Evolutionary conservation across 768 basidiomycete genomes (phyloP).

Genomic region (Phanerochaete carnosa): DNA sequence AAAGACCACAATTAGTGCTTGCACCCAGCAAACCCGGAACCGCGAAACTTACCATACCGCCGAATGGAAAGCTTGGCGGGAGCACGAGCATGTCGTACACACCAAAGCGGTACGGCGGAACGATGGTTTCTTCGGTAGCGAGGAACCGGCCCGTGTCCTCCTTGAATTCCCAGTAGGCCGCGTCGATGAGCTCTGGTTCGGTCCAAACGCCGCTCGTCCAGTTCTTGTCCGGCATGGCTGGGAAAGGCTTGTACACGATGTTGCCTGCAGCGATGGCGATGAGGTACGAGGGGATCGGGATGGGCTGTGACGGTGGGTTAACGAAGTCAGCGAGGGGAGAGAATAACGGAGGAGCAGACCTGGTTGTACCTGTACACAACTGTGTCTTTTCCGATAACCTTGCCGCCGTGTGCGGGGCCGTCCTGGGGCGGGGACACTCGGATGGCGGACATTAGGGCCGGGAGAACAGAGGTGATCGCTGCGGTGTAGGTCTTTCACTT

Average conservation of each 20-base stretch:
- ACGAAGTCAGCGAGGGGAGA: too few species aligned
- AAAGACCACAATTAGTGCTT: not conserved
- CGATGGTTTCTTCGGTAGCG: slow-evolving; percentile 68
- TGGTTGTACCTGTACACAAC: slow-evolving; percentile 79
- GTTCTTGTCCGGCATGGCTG: slow-evolving; percentile 51
- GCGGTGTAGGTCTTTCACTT: slow-evolving; percentile 75
- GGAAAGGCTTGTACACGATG: slow-evolving; percentile 67
- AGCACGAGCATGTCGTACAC: slow-evolving; percentile 88
- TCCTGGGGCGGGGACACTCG: slow-evolving; percentile 72
- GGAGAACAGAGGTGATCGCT: slow-evolving; percentile 67
- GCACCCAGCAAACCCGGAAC: not conserved
- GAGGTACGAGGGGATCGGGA: slow-evolving; percentile 91
- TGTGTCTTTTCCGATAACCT: slow-evolving; percentile 65
- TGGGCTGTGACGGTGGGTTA: slow-evolving; percentile 44
- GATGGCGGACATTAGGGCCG: slow-evolving; percentile 82
- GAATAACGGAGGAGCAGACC: too few species aligned
- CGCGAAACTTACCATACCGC: slow-evolving; percentile 64
- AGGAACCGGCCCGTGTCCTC: slow-evolving; percentile 85
- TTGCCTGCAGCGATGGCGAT: slow-evolving; percentile 89
- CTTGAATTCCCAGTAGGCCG: slow-evolving; percentile 82
- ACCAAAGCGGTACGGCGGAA: slow-evolving; percentile 76
- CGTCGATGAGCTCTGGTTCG: slow-evolving; percentile 78
- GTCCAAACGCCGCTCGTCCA: slow-evolving; percentile 91
- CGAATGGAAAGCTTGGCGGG: slow-evolving; percentile 91
- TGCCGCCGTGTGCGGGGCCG: slow-evolving; percentile 70